These are phyloP conservation scores for Podaxis sp. DNA, from an alignment of 768 basidiomycete genomes.

Conservation along the genomic window DNA sequence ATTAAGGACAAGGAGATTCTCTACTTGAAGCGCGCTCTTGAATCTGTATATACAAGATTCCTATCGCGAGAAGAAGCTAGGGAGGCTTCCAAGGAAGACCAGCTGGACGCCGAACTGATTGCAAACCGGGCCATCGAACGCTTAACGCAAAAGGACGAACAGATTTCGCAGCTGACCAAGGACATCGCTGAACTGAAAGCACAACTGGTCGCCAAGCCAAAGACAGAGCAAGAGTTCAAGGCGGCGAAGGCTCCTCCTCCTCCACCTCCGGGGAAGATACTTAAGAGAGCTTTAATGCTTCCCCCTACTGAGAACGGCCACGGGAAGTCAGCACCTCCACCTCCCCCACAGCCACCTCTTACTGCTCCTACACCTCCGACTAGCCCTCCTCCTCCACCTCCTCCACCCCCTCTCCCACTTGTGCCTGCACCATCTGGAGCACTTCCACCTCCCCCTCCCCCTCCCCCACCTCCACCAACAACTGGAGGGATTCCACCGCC, in stretches of 20 bases:
- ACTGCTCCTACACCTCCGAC: constrained; percentile 17
- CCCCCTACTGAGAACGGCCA: not conserved
- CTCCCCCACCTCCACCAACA: constrained; percentile 22
- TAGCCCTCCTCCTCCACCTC: not conserved
- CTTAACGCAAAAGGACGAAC: constrained; percentile 65
- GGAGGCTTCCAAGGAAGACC: constrained; percentile 44
- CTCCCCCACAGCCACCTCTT: constrained; percentile 21
- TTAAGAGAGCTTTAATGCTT: not conserved
- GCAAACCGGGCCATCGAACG: constrained; percentile 71
- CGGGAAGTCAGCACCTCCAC: not conserved
- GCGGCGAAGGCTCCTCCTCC: constrained; percentile 63
- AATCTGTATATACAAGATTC: constrained; percentile 85
- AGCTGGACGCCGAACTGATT: constrained; percentile 67
- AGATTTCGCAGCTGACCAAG: constrained; percentile 50
- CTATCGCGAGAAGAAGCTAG: constrained; percentile 52
- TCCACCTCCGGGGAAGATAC: constrained; percentile 38
- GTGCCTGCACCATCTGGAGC: constrained; percentile 25
- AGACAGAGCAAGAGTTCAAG: constrained; percentile 74
- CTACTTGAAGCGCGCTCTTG: constrained; percentile 82
- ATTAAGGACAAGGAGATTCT: constrained; percentile 71
- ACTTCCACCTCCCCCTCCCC: constrained; percentile 25
- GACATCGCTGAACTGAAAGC: constrained; percentile 53
- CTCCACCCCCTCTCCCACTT: constrained; percentile 14
- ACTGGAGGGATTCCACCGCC: constrained; percentile 21
- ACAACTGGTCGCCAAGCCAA: constrained; percentile 50